These are phyloP conservation scores for Fusarium sp. DNA, from an alignment of 2,329 filamentous ascomycete species.

Conservation along the genomic window DNA sequence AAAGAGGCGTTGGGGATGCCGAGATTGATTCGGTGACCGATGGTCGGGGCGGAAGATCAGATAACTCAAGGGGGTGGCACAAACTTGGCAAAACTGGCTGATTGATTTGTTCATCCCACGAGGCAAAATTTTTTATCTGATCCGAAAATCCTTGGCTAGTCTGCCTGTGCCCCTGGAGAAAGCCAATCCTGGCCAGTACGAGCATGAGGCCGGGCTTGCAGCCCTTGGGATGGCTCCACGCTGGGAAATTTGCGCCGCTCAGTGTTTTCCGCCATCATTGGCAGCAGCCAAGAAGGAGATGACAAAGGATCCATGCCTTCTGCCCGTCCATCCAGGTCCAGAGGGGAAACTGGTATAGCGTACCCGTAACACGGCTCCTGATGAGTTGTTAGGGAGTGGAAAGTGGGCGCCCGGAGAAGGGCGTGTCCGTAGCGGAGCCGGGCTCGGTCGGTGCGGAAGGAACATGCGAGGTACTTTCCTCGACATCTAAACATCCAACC, in stretches of 20 bases:
- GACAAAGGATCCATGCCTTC: not conserved
- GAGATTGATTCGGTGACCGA: constrained; percentile 5
- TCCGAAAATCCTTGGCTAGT: constrained; percentile 44
- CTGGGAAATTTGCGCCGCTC: not conserved
- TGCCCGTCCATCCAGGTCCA: not conserved
- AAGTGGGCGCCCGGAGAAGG: not conserved
- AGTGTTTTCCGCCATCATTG: not conserved
- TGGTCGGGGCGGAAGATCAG: constrained; percentile 25
- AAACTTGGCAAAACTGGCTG: not conserved
- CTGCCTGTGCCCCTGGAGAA: constrained; percentile 1
- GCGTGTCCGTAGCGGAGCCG: not conserved
- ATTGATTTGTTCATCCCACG: not conserved
- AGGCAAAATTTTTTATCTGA: constrained; percentile 52
- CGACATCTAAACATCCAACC: not conserved
- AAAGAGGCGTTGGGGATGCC: not conserved
- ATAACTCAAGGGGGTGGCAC: constrained; percentile 17
- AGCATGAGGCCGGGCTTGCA: not conserved
- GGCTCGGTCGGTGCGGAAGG: not conserved
- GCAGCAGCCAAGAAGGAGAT: not conserved
- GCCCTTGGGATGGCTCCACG: not conserved
- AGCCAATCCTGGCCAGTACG: constrained; percentile 7
- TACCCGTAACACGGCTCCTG: not conserved
- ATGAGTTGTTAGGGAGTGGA: not conserved
- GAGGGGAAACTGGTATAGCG: not conserved
- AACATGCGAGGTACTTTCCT: constrained; percentile 2